Percentiles rank a stretch among this genome's conserved stretches.
These are phyloP conservation scores for apple (Malus domestica) DNA, from an alignment of 306 rosid genomes.

Conservation along the genomic window DNA sequence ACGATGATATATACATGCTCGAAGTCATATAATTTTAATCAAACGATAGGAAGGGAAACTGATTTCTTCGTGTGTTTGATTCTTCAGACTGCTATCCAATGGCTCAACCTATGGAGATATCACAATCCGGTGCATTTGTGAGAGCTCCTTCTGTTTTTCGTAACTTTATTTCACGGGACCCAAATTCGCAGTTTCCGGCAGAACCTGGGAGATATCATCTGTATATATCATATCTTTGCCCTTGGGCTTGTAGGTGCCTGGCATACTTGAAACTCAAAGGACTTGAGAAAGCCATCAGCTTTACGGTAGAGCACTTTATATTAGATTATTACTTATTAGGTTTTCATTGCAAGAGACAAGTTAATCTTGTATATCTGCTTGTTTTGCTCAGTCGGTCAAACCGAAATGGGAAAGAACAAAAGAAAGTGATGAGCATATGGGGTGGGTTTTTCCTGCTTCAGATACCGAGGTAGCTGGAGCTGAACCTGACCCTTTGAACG, in stretches of 20 bases:
- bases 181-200: conserved; percentile 53
- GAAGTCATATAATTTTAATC: neutral
- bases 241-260: conserved; percentile 96
- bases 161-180: conserved; percentile 50
- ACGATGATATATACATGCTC: neutral
- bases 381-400: conserved; percentile 49
- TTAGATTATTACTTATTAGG: neutral
- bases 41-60: neutral
- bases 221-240: conserved; percentile 84
- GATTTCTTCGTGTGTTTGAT: neutral
- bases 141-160: conserved; percentile 84
- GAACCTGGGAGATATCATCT: conserved; percentile 89
- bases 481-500: conserved; percentile 75
- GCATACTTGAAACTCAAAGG: conserved; percentile 79
- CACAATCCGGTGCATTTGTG: conserved; percentile 70
- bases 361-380: neutral
- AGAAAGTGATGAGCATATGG: conserved; percentile 64
- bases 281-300: conserved; percentile 69
- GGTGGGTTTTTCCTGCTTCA: conserved; percentile 78
- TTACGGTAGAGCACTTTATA: conserved; percentile 37
- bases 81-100: conserved; percentile 43
- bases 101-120: conserved; percentile 63
- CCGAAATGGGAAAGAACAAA: conserved; percentile 77
- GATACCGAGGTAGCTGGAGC: conserved; percentile 59
- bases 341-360: neutral